These are phyloP conservation scores for Camelina sativa DNA, from an alignment of 345 rosid species.

Conservation along the genomic window DNA sequence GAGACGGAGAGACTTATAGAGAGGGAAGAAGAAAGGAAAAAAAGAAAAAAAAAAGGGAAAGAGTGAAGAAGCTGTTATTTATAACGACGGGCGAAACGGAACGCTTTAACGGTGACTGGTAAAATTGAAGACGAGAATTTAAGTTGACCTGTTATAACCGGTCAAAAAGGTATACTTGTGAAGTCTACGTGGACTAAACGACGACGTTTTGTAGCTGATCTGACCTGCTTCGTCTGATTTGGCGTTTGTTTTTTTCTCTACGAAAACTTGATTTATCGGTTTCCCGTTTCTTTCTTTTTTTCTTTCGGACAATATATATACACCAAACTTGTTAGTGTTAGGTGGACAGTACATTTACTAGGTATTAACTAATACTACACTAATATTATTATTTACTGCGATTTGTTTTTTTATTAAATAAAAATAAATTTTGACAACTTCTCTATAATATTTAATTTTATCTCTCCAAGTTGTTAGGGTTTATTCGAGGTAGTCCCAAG, in stretches of 20 bases:
- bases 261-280: constrained; percentile 38
- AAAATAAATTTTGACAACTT: constrained; percentile 11
- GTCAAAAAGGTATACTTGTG: constrained; percentile 26
- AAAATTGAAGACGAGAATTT: constrained; percentile 16
- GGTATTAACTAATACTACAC: neutral
- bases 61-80: constrained; percentile 42
- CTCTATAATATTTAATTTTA: too few species aligned
- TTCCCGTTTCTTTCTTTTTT: constrained; percentile 8
- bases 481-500: constrained; percentile 40
- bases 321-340: constrained; percentile 38
- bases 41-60: neutral
- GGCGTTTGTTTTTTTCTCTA: constrained; percentile 27
- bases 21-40: neutral
- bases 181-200: constrained; percentile 38
- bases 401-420: constrained; percentile 1
- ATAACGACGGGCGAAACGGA: constrained; percentile 44
- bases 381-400: neutral
- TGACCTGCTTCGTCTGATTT: constrained; percentile 22
- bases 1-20: constrained; percentile 26
- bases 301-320: neutral
- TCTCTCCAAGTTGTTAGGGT: constrained; percentile 39
- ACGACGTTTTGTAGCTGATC: constrained; percentile 17
- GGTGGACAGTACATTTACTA: constrained; percentile 44
- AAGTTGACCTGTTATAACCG: constrained; percentile 39
- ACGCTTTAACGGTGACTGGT: constrained; percentile 21